phyloP scores from a whole-genome alignment of 2,329 filamentous ascomycete species.

The Piedraia hortae region DNA sequence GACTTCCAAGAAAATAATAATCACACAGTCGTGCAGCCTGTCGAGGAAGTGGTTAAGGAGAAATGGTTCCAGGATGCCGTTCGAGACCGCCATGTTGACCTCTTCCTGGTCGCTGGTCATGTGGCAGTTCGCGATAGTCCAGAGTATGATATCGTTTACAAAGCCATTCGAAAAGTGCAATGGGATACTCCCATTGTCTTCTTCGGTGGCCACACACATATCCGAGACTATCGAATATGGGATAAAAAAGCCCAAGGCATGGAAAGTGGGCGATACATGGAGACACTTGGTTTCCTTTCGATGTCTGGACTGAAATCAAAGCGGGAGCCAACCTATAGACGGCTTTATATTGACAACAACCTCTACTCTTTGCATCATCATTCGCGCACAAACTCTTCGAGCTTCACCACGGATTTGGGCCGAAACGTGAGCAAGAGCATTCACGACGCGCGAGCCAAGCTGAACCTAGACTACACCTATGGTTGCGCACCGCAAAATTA shows the following conservation, averaged over 20 bases:
- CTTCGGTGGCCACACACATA: slow-evolving; percentile 75
- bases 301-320: slow-evolving; percentile 31
- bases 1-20: slow-evolving; percentile 78
- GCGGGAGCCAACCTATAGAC: slow-evolving; percentile 31
- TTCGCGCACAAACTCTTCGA: slow-evolving; percentile 39
- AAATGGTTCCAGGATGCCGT: slow-evolving; percentile 75
- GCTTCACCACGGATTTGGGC: slow-evolving; percentile 52
- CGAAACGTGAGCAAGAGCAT: slow-evolving; percentile 45
- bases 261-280: slow-evolving; percentile 75
- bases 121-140: slow-evolving; percentile 46
- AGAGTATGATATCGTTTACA: slow-evolving; percentile 54
- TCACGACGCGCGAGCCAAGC: slow-evolving; percentile 33
- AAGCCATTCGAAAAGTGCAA: slow-evolving; percentile 45
- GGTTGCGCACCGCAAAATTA: slow-evolving; percentile 62
- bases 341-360: slow-evolving; percentile 86
- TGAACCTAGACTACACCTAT: slow-evolving; percentile 44
- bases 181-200: slow-evolving; percentile 71
- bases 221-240: slow-evolving; percentile 57
- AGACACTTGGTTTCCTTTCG: slow-evolving; percentile 85
- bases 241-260: slow-evolving; percentile 54
- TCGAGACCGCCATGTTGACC: slow-evolving; percentile 47
- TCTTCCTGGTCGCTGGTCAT: slow-evolving; percentile 71
- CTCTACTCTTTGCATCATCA: slow-evolving; percentile 62
- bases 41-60: slow-evolving; percentile 55
- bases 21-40: slow-evolving; percentile 61